phyloP scores from a whole-genome alignment of 345 rosid species.

The Odontarrhena argentea region DNA sequence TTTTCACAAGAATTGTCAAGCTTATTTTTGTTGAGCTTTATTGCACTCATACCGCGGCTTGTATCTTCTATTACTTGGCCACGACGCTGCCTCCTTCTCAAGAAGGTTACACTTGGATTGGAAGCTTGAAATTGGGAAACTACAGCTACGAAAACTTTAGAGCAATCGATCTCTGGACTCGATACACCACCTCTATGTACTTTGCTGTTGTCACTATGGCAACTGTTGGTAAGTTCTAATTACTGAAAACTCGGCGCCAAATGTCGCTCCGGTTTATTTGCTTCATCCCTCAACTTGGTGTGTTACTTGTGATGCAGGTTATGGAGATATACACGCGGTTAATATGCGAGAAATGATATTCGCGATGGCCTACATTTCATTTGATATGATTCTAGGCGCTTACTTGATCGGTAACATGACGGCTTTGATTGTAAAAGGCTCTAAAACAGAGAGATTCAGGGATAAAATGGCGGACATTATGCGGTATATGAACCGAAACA shows the following conservation, averaged over 20 bases:
- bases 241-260: neutral
- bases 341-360: slow-evolving; percentile 88
- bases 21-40: slow-evolving; percentile 86
- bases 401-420: slow-evolving; percentile 93
- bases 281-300: neutral
- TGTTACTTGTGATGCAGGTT: slow-evolving; percentile 50
- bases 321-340: slow-evolving; percentile 90
- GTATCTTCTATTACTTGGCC: slow-evolving; percentile 90
- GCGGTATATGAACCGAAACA: slow-evolving; percentile 68
- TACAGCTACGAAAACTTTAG: slow-evolving; percentile 62
- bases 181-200: slow-evolving; percentile 73
- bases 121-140: slow-evolving; percentile 84
- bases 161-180: slow-evolving; percentile 73
- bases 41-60: slow-evolving; percentile 93
- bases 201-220: slow-evolving; percentile 92
- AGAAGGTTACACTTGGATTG: slow-evolving; percentile 92
- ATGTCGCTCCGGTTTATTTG: neutral
- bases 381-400: slow-evolving; percentile 90
- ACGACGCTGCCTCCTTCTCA: slow-evolving; percentile 71
- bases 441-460: slow-evolving; percentile 76
- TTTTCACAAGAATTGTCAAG: slow-evolving; percentile 73
- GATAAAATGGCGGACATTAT: slow-evolving; percentile 77
- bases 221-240: slow-evolving; percentile 63
- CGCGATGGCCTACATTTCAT: slow-evolving; percentile 75
- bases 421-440: slow-evolving; percentile 88